Evolutionary conservation across 495 filamentous ascomycete species (phyloP).

Genomic region (Talaromyces adpressus): DNA sequence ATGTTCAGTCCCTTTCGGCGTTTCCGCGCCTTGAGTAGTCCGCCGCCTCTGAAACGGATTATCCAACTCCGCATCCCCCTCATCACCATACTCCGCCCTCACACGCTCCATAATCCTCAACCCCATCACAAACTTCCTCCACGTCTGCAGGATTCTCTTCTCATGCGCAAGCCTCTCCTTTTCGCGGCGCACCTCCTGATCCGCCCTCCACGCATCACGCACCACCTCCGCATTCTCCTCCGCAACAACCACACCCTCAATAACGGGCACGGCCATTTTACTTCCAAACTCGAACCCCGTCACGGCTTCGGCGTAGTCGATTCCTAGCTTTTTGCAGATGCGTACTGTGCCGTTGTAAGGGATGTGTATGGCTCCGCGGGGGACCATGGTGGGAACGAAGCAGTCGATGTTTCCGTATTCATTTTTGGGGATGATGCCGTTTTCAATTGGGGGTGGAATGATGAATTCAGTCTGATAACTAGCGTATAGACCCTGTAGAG

Average conservation of each 20-base stretch:
- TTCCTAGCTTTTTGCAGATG: constrained; percentile 73
- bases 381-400: constrained; percentile 90
- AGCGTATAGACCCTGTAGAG: constrained; percentile 79
- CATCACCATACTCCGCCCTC: constrained; percentile 64
- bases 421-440: constrained; percentile 90
- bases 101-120: constrained; percentile 76
- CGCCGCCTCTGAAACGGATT: constrained; percentile 29
- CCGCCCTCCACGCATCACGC: constrained; percentile 73
- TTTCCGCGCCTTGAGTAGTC: constrained; percentile 2
- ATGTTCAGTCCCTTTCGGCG: not conserved
- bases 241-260: constrained; percentile 85
- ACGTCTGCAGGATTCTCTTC: constrained; percentile 65
- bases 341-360: constrained; percentile 66
- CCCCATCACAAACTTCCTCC: constrained; percentile 83
- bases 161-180: constrained; percentile 80
- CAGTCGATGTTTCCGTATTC: constrained; percentile 95
- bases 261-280: constrained; percentile 84
- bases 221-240: constrained; percentile 67
- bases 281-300: constrained; percentile 95
- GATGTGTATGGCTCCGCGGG: constrained; percentile 74
- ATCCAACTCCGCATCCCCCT: constrained; percentile 24
- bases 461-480: constrained; percentile 89
- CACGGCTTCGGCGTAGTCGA: constrained; percentile 92
- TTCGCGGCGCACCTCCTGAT: constrained; percentile 68
- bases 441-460: constrained; percentile 65